These are phyloP conservation scores for Fimicolochytrium jonesii DNA, from an alignment of 192 early-diverging fungal species.

Conservation along the genomic window DNA sequence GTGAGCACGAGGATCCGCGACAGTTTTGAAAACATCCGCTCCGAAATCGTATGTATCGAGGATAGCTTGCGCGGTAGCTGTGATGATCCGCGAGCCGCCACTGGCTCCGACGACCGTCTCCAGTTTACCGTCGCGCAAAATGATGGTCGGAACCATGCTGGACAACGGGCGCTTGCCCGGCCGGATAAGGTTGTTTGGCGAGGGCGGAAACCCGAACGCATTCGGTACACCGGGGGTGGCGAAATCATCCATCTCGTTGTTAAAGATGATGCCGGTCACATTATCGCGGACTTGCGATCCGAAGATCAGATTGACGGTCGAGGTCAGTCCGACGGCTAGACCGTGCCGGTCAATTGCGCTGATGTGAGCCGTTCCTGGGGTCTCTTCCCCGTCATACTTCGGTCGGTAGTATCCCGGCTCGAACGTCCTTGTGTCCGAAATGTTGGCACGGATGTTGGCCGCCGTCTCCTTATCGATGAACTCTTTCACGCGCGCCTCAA, in stretches of 20 bases:
- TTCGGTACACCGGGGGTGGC: not conserved
- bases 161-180: not conserved
- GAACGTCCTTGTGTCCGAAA: not conserved
- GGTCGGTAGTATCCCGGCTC: not conserved
- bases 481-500: not conserved
- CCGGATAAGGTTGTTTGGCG: not conserved
- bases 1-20: constrained; percentile 72
- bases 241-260: constrained; percentile 3
- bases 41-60: constrained; percentile 71
- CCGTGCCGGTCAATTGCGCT: not conserved
- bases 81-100: constrained; percentile 81
- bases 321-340: not conserved
- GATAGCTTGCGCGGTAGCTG: constrained; percentile 69
- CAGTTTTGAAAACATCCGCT: constrained; percentile 61
- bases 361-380: not conserved
- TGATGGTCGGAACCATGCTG: constrained; percentile 57
- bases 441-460: not conserved
- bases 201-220: not conserved
- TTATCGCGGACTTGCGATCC: not conserved
- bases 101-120: constrained; percentile 70
- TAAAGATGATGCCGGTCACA: not conserved
- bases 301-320: not conserved
- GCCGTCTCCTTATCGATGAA: not conserved
- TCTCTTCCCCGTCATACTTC: not conserved
- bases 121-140: constrained; percentile 61